phyloP scores from a whole-genome alignment of 306 rosid genomes.

The Medicago lupulina region DNA sequence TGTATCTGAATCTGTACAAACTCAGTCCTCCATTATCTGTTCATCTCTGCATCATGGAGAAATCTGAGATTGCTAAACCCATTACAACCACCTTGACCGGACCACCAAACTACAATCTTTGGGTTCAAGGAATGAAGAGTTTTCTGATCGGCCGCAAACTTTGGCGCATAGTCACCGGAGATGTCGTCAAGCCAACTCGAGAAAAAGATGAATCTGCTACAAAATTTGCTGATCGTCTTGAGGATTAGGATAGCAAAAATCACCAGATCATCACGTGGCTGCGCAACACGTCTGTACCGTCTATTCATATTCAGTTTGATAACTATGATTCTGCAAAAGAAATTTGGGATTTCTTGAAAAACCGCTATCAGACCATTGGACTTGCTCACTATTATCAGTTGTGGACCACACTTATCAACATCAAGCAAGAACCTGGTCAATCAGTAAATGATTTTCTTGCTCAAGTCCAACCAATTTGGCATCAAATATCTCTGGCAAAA shows the following conservation, averaged over 20 bases:
- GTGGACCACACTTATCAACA: neutral
- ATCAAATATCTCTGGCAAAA: neutral
- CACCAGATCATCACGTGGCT: neutral
- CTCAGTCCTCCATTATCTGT: no score
- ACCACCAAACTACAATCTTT: neutral
- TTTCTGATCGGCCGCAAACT: neutral
- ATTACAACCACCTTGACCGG: neutral
- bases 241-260: neutral
- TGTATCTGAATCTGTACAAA: no score
- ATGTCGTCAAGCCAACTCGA: neutral
- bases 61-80: no score
- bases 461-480: neutral
- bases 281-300: neutral
- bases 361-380: neutral
- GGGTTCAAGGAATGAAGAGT: neutral
- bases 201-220: neutral
- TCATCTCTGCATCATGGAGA: no score
- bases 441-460: neutral
- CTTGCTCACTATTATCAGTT: slow-evolving; percentile 19
- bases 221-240: neutral
- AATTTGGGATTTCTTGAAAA: neutral
- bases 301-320: neutral
- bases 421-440: neutral
- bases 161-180: neutral
- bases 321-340: neutral